A percentile compares a stretch with the other conserved stretches of the same genome.
phyloP scores from a whole-genome alignment of 148 eudicot species.

The Pouteria glomerata region DNA sequence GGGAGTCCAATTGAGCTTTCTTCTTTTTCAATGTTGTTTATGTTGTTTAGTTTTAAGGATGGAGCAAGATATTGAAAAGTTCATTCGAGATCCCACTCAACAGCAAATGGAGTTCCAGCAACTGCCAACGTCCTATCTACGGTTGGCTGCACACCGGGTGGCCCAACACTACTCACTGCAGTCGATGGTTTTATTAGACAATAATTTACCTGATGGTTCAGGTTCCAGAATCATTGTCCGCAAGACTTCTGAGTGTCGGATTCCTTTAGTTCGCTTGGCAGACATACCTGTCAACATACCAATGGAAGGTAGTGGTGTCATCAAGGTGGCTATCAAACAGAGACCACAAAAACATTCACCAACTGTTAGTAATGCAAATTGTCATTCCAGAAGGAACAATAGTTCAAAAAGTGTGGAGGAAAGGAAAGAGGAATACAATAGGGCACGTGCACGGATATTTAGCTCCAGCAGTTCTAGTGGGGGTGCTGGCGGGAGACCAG shows the following conservation, averaged over 20 bases:
- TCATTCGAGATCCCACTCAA: slow-evolving; percentile 66
- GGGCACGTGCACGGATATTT: slow-evolving; percentile 80
- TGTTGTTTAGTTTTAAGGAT: slow-evolving; percentile 46
- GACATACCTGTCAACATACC: slow-evolving; percentile 86
- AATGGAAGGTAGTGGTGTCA: slow-evolving; percentile 57
- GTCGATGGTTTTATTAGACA: slow-evolving; percentile 86
- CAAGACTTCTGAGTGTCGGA: slow-evolving; percentile 65
- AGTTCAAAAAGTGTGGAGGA: slow-evolving; percentile 85
- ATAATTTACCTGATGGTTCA: slow-evolving; percentile 79
- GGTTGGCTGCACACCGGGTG: slow-evolving; percentile 97
- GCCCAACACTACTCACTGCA: slow-evolving; percentile 96
- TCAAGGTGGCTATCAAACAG: slow-evolving; percentile 92
- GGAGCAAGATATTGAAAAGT: slow-evolving; percentile 92
- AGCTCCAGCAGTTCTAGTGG: slow-evolving; percentile 51
- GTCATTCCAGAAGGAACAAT: slow-evolving; percentile 40
- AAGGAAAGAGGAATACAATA: slow-evolving; percentile 92
- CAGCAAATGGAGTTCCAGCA: slow-evolving; percentile 95
- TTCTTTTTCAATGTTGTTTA: too few species aligned
- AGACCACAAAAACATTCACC: slow-evolving; percentile 71
- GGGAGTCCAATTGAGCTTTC: background rate
- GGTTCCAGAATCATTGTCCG: slow-evolving; percentile 84
- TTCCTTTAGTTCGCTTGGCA: slow-evolving; percentile 82
- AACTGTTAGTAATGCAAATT: slow-evolving; percentile 25
- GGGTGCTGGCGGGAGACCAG: slow-evolving; percentile 40
- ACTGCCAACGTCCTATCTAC: slow-evolving; percentile 90